These are phyloP conservation scores for Byssothecium circinans DNA, from an alignment of 2,329 filamentous ascomycete genomes.

Conservation along the genomic window DNA sequence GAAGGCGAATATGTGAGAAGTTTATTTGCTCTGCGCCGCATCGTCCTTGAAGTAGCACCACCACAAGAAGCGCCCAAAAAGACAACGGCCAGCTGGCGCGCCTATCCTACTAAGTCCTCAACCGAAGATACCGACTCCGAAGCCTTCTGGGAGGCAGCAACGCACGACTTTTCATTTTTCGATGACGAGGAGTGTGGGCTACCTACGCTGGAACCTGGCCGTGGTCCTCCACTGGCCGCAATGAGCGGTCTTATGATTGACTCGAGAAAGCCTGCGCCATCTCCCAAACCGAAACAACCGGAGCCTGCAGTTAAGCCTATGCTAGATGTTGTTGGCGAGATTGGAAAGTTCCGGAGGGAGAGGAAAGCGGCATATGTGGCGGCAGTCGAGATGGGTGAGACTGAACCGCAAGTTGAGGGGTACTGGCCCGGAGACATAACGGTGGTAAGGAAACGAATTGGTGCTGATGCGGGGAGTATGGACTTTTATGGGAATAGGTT, in stretches of 20 bases:
- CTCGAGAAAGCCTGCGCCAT: conserved; percentile 12
- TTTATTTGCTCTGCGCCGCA: conserved; percentile 58
- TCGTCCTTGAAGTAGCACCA: conserved; percentile 55
- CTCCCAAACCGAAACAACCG: conserved; percentile 7
- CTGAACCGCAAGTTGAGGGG: conserved; percentile 52
- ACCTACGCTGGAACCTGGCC: conserved; percentile 49
- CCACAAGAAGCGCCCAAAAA: conserved; percentile 30
- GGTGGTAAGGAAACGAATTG: conserved; percentile 52
- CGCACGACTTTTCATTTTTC: conserved; percentile 65
- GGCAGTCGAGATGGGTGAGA: conserved; percentile 27
- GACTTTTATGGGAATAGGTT: conserved; percentile 59
- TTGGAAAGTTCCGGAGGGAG: conserved; percentile 57
- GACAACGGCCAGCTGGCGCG: conserved; percentile 49
- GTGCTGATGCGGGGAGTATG: conserved; percentile 45
- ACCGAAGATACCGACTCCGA: conserved; percentile 63
- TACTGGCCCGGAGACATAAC: conserved; percentile 63
- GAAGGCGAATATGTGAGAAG: conserved; percentile 53
- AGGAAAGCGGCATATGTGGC: conserved; percentile 55
- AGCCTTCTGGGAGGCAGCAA: conserved; percentile 60
- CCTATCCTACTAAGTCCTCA: conserved; percentile 54
- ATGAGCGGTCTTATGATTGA: conserved; percentile 48
- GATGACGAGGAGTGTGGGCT: conserved; percentile 59
- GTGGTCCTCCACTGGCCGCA: conserved; percentile 50
- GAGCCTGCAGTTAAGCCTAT: conserved; percentile 16
- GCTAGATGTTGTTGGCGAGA: conserved; percentile 55